Evolutionary conservation across 2,329 filamentous ascomycete species (phyloP).

Genomic region (Pyrenochaeta sp.): DNA sequence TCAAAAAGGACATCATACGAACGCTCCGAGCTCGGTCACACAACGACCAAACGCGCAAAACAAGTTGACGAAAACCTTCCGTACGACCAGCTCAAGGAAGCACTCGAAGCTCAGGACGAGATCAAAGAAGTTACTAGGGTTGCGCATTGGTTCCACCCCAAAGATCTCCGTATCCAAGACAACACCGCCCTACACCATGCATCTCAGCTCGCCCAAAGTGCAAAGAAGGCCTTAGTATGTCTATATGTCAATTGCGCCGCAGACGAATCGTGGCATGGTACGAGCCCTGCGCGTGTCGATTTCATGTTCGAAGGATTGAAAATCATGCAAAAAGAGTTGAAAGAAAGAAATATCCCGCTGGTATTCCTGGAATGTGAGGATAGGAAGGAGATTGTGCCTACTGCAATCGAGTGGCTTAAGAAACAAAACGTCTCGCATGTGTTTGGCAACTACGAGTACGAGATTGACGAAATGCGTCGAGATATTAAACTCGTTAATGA

Average conservation of each 20-base stretch:
- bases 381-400: slow-evolving; percentile 53
- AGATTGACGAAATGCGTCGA: slow-evolving; percentile 56
- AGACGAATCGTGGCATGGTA: slow-evolving; percentile 62
- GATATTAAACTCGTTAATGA: slow-evolving; percentile 56
- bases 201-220: slow-evolving; percentile 55
- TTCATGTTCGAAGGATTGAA: slow-evolving; percentile 57
- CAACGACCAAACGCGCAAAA: slow-evolving; percentile 60
- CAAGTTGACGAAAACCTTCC: slow-evolving; percentile 58
- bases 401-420: slow-evolving; percentile 54
- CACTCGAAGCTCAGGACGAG: slow-evolving; percentile 51
- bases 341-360: slow-evolving; percentile 59
- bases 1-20: slow-evolving; percentile 44
- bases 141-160: slow-evolving; percentile 62
- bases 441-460: slow-evolving; percentile 59
- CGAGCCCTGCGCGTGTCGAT: slow-evolving; percentile 58
- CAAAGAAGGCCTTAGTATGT: slow-evolving; percentile 54
- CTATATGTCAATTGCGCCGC: slow-evolving; percentile 58
- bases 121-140: slow-evolving; percentile 53
- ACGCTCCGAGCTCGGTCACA: slow-evolving; percentile 51
- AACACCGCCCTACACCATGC: slow-evolving; percentile 59
- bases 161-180: slow-evolving; percentile 60
- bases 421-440: slow-evolving; percentile 57
- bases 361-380: slow-evolving; percentile 55
- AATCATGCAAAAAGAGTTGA: slow-evolving; percentile 57
- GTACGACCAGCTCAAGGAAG: slow-evolving; percentile 52